Base-by-base conservation (phyloP, 2,329 filamentous ascomycete genomes). In the Penicillium sp. region DNA sequence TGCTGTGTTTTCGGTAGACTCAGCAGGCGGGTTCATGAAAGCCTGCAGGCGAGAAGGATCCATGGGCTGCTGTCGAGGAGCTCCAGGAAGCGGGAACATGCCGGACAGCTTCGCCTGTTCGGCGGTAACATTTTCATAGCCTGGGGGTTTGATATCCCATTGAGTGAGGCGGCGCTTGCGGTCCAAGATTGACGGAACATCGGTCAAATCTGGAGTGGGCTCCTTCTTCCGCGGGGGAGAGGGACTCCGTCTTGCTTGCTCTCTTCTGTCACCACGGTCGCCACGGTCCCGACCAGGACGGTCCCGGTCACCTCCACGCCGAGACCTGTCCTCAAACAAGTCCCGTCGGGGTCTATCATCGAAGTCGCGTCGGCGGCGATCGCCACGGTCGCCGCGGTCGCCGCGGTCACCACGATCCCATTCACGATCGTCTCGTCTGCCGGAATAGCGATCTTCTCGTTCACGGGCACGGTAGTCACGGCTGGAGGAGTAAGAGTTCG, bases 61-160 rank as follows among this genome's bases (percentile, higher is more conserved):
- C 88, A 97, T 94, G 29, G 91, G 89, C 69, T 97, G 92, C 73
- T 96, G 92, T 64, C 94, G 87, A 51, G 94, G 94, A 58, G 94
- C 94, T 61, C 94, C 94, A 3, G 94, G 94, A 42, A 99, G 85
- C 56, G 95, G 92, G 79, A 99, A 99, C 94, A 99, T 65, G 78
- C 78, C 86, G 2, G 95, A 99, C 40, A 99, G 83, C 80, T 99
- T 99, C 47, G 94, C 95, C 75, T 99, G 95, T 75, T 99, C 95
- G 19, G 94, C 92, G 2, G 94, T 97, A 62, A 99, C 93, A 74
- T 94, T 96, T 71, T 99, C 95, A 70, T 99, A 99, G 40, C 94
- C 93, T 14, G 92, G 91, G 5, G 94, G 94, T 78, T 99, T 99
- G 75, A 99, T 97, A 73, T 99, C 95, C 94, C 94, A 99, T 75